A percentile compares a stretch with the other conserved stretches of the same genome.
These are phyloP conservation scores for Ceratobasidium sp. DNA, from an alignment of 1,284 basidiomycete species.

Conservation along the genomic window DNA sequence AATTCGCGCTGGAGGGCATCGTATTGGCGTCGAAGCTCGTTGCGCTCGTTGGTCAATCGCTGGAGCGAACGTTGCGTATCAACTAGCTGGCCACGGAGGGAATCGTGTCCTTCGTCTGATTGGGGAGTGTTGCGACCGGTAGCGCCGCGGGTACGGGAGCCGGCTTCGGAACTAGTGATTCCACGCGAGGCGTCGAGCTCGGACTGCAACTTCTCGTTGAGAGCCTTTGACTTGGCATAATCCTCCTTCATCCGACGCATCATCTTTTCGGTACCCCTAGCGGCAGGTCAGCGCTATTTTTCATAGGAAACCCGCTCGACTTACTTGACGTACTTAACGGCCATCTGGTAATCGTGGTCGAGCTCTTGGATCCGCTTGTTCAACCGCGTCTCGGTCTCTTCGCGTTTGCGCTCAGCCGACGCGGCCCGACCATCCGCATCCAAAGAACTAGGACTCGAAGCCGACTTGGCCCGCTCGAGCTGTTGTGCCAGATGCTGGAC, in stretches of 20 bases:
- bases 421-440: conserved; percentile 68
- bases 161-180: conserved; percentile 68
- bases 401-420: conserved; percentile 79
- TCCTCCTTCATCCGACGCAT: conserved; percentile 97
- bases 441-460: conserved; percentile 63
- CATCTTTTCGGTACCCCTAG: conserved; percentile 98
- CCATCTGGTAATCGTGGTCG: conserved; percentile 95
- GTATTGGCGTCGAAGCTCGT: conserved; percentile 80
- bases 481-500: conserved; percentile 73
- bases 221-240: conserved; percentile 86
- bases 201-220: conserved; percentile 81
- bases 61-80: conserved; percentile 81
- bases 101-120: conserved; percentile 71
- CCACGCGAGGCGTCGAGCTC: conserved; percentile 80
- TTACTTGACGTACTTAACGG: conserved; percentile 91
- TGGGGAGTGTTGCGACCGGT: conserved; percentile 86
- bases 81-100: conserved; percentile 73
- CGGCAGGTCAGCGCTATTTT: conserved; percentile 52
- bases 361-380: conserved; percentile 84
- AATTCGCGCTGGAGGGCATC: conserved; percentile 81
- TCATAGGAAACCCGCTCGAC: conserved; percentile 53
- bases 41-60: conserved; percentile 76
- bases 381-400: conserved; percentile 82
- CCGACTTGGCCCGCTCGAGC: conserved; percentile 72
- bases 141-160: conserved; percentile 69